A percentile compares a stretch with the other conserved stretches of the same genome.
Evolutionary conservation across 2,329 filamentous ascomycete species (phyloP).

Genomic region (Aspergillus piperis): DNA sequence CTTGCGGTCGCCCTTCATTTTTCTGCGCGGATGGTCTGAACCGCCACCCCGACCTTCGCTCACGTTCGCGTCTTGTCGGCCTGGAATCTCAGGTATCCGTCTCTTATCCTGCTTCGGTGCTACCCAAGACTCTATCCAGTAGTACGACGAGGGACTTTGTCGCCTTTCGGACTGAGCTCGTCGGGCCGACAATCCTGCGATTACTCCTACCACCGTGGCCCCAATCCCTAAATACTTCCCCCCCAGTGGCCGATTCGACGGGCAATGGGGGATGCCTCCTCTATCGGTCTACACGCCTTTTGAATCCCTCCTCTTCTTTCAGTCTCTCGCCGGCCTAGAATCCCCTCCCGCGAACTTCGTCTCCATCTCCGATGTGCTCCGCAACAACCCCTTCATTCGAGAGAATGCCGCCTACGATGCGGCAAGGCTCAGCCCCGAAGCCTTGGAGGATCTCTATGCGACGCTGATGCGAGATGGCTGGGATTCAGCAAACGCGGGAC

Average conservation of each 20-base stretch:
- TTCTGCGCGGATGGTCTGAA: conserved; percentile 27
- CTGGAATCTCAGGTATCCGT: background rate
- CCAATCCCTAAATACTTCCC: conserved; percentile 35
- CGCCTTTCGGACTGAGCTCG: conserved; percentile 9
- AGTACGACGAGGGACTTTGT: conserved; percentile 6
- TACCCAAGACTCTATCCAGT: conserved; percentile 7
- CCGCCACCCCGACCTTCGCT: conserved; percentile 17
- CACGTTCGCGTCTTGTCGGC: conserved; percentile 1
- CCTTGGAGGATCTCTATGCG: conserved; percentile 77
- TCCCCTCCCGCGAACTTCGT: conserved; percentile 66
- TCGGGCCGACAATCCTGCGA: conserved; percentile 13
- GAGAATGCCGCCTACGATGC: conserved; percentile 71
- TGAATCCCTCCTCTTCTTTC: conserved; percentile 83
- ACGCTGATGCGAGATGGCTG: conserved; percentile 75
- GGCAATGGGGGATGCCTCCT: conserved; percentile 59
- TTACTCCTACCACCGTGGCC: conserved; percentile 36
- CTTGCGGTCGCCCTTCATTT: conserved; percentile 19
- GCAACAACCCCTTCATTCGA: conserved; percentile 71
- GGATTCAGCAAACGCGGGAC: conserved; percentile 38
- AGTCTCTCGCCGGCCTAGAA: conserved; percentile 71
- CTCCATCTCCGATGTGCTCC: conserved; percentile 72
- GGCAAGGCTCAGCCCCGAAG: conserved; percentile 71
- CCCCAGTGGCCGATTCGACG: conserved; percentile 40
- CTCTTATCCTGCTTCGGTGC: conserved; percentile 8
- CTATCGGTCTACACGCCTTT: conserved; percentile 74